phyloP scores from a whole-genome alignment of 2,329 filamentous ascomycete species.

The Ceratocystis harringtonii region DNA sequence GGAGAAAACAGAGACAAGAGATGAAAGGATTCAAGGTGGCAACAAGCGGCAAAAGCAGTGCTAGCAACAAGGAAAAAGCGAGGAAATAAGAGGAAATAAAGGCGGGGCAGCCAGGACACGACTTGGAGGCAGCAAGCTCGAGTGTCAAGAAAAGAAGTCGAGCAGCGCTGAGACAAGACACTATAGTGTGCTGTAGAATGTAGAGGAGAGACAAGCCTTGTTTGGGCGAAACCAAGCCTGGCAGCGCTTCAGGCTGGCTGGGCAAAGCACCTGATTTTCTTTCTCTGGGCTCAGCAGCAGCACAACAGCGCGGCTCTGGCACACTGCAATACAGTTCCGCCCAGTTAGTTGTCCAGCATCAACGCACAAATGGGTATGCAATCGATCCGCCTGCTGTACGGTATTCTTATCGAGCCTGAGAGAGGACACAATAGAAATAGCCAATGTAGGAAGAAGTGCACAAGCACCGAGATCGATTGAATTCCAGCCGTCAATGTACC shows the following conservation, averaged over 20 bases:
- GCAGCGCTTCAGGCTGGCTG: too few species aligned
- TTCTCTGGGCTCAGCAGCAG: too few species aligned
- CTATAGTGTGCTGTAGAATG: neutral
- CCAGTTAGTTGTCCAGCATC: too few species aligned
- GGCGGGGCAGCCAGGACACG: neutral
- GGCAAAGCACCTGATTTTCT: neutral
- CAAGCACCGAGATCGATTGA: neutral
- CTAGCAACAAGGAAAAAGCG: neutral
- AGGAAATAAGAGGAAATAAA: conserved; percentile 1
- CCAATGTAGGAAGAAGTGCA: neutral
- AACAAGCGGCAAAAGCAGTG: conserved; percentile 3
- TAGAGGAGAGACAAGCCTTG: neutral
- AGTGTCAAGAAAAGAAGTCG: too few species aligned
- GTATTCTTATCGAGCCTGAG: too few species aligned
- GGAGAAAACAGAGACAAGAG: conserved; percentile 2
- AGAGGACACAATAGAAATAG: too few species aligned
- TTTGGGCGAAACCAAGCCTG: too few species aligned
- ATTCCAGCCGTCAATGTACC: neutral
- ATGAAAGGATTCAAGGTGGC: conserved; percentile 1
- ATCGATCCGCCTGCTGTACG: too few species aligned
- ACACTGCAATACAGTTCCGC: too few species aligned
- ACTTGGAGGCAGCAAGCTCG: too few species aligned
- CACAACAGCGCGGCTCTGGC: too few species aligned
- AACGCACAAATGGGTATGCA: too few species aligned
- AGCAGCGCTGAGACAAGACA: neutral